A percentile compares a stretch with the other conserved stretches of the same genome.
Conservation (phyloP, 164 flowering plant species). For the Piper betle region DNA sequence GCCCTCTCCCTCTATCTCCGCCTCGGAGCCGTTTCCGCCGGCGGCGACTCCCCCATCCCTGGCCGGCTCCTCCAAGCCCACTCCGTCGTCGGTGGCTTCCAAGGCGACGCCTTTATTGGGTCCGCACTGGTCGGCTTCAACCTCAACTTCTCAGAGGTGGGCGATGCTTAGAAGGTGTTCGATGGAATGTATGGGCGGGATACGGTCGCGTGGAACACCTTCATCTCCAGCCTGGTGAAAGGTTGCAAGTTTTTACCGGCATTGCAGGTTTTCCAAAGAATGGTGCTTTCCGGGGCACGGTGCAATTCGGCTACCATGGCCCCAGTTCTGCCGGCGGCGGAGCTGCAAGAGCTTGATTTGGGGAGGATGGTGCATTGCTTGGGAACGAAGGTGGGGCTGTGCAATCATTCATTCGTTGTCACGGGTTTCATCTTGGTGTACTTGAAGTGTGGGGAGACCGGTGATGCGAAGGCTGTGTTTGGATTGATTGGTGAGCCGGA, state of each 20-base stretch:
- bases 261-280: slow-evolving; percentile 31
- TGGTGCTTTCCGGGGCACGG: slow-evolving; percentile 22
- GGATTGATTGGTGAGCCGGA: slow-evolving; percentile 45
- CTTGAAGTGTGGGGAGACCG: slow-evolving; percentile 54
- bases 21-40: slow-evolving; percentile 11
- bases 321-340: slow-evolving; percentile 52
- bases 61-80: slow-evolving; percentile 49
- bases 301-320: slow-evolving; percentile 58
- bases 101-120: slow-evolving; percentile 45
- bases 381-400: slow-evolving; percentile 43
- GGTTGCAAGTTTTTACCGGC: slow-evolving; percentile 36
- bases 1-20: slow-evolving; percentile 39
- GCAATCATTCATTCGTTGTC: slow-evolving; percentile 37
- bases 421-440: slow-evolving; percentile 72
- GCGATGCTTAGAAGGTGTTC: slow-evolving; percentile 52
- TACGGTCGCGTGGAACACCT: slow-evolving; percentile 67
- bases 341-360: slow-evolving; percentile 46
- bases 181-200: slow-evolving; percentile 52
- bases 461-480: slow-evolving; percentile 36
- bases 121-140: slow-evolving; percentile 50
- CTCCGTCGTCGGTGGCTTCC: slow-evolving; percentile 48
- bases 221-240: slow-evolving; percentile 64
- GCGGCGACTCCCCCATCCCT: slow-evolving; percentile 21
- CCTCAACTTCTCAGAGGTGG: slow-evolving; percentile 28
- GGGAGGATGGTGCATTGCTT: slow-evolving; percentile 64